Evolutionary conservation across 2,329 filamentous ascomycete genomes (phyloP), one percentile per base, ranked within the genome.

Genomic region (Cladophialophora psammophila): DNA sequence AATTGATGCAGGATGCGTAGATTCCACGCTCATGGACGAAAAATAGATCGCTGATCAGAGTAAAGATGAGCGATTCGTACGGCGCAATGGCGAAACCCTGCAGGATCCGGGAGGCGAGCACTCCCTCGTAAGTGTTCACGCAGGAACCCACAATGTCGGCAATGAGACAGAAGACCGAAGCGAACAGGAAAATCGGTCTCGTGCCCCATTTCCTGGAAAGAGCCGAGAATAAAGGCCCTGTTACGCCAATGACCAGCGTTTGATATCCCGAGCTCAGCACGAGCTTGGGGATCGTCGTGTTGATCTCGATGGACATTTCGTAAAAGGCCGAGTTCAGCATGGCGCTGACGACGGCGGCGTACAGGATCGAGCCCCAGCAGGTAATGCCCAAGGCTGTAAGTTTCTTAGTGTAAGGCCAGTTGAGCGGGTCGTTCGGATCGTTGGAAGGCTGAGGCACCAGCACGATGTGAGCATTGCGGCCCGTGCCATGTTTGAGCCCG

Each of bases 181-280:
- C 68, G 2, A 71, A 34, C 5, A 74, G 60, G 61, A 72, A 74
- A 8, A 72, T 68, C 4, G 73, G 71, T 7, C 73, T 67, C 53
- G 72, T 74, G 26, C 81, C 81, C 72, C 80, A 83, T 52, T 81
- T 78, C 68, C 81, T 71, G 1, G 81, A 80, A 61, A 83, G 78
- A 0, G 81, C 80, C 3, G 60, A 66, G 75, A 77, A 78, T 18
- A 79, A 66, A 2, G 78, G 65, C 12, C 75, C 74, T 0, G 74
- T 76, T 73, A 76, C 78, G 34, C 78, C 78, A 5, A 77, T 72
- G 10, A 79, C 72, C 1, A 80, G 72, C 48, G 78, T 78, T 78
- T 82, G 80, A 42, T 81, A 82, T 1, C 82, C 82, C 2, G 80
- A 83, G 2, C 82, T 81, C 60, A 80, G 77, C 64, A 83, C 84